Conservation (phyloP, 2,329 filamentous ascomycete species). For the Claviceps arundinis region DNA sequence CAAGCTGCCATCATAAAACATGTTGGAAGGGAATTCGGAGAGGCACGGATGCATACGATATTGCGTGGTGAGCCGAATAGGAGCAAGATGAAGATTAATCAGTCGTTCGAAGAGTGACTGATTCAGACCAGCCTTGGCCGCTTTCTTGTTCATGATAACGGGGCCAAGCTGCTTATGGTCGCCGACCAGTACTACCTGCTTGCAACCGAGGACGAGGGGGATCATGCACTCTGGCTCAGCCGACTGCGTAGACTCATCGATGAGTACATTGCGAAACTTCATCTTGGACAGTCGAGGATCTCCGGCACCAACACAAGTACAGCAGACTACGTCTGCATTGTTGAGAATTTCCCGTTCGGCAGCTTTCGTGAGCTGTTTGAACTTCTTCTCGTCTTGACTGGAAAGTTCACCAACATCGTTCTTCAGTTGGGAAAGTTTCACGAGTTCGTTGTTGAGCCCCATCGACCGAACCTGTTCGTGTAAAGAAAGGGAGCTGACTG, state of each 20-base stretch:
- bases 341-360: constrained; percentile 90
- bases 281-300: constrained; percentile 92
- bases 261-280: constrained; percentile 95
- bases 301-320: constrained; percentile 93
- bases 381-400: constrained; percentile 95
- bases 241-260: constrained; percentile 96
- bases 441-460: constrained; percentile 85
- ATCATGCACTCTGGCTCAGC: constrained; percentile 99
- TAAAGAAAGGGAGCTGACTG: constrained; percentile 85
- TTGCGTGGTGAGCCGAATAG: constrained; percentile 89
- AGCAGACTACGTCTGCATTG: constrained; percentile 96
- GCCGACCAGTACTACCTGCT: constrained; percentile 96
- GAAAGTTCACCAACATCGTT: constrained; percentile 81
- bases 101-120: constrained; percentile 97
- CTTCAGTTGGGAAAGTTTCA: constrained; percentile 88
- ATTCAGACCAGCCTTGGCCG: constrained; percentile 91
- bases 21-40: constrained; percentile 95
- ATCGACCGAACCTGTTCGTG: constrained; percentile 98
- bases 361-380: constrained; percentile 85
- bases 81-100: constrained; percentile 78
- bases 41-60: constrained; percentile 99
- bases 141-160: constrained; percentile 99
- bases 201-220: constrained; percentile 88
- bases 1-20: constrained; percentile 97
- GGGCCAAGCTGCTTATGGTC: constrained; percentile 97